These are phyloP conservation scores for Platanthera guangdongensis DNA, from an alignment of 106 monocot genomes.

Conservation along the genomic window DNA sequence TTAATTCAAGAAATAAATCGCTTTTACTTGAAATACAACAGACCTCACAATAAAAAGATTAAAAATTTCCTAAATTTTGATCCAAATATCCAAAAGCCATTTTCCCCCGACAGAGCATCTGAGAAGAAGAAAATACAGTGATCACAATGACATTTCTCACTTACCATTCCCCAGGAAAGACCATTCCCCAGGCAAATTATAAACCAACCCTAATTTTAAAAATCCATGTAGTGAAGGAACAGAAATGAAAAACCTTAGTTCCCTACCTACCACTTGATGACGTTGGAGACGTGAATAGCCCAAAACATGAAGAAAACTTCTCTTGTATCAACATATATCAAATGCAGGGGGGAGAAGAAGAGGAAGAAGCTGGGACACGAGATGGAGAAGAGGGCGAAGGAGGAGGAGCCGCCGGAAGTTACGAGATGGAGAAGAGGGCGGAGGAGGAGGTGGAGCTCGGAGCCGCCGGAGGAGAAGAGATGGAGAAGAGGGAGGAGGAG, in stretches of 20 bases:
- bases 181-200: constrained; percentile 53
- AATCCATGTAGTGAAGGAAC: neutral
- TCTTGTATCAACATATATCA: no score
- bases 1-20: neutral
- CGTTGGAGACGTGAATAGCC: constrained; percentile 91
- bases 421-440: no score
- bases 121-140: neutral
- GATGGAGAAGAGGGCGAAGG: no score
- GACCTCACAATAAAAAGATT: no score
- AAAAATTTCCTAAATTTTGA: neutral
- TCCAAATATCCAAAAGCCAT: neutral
- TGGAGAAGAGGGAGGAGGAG: no score
- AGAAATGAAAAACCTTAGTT: neutral
- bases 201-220: neutral
- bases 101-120: neutral
- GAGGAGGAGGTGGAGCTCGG: no score
- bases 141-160: neutral
- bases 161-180: constrained; percentile 93
- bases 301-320: no score
- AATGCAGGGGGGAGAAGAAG: no score
- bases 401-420: no score
- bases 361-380: no score
- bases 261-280: constrained; percentile 63
- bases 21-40: neutral
- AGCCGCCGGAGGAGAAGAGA: no score